Base-by-base conservation (phyloP, 2,329 filamentous ascomycete species). In the Myotisia sp. region DNA sequence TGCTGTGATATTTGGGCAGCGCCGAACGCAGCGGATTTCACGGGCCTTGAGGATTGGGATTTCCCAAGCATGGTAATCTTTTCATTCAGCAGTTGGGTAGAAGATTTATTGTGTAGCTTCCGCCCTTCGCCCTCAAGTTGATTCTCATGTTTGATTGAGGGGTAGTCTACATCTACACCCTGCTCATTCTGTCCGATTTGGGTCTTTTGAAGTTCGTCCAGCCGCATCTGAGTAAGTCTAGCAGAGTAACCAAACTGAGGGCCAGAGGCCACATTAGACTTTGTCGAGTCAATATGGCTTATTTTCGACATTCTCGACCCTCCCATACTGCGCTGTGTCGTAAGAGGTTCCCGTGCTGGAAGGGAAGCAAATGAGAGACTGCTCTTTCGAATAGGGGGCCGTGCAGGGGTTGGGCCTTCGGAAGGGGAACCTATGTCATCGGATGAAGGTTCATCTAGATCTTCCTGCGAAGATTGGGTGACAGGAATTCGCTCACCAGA, bases 361-460 rank as follows among this genome's bases (percentile, higher is more conserved):
- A 98, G 66, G 12, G 90, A 84, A 23, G 90, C 84, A 59, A 98
- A 95, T 39, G 81, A 92, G 40, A 98, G 68, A 53, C 87, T 95
- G 58, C 86, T 93, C 65, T 95, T 95, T 40, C 87, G 77, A 44
- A 92, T 71, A 19, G 82, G 65, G 2, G 79, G 79, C 44, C 82
- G 49, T 33, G 59, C 60, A 5, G 63, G 63, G 10, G 60, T 64
- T 19, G 61, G 64, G 5, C 50, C 55, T 38, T 64, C 61, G 2
- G 63, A 67, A 12, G 63, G 60, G 12, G 62, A 64, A 26, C 56
- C 61, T 18, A 64, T 59, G 32, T 64, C 62, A 38, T 65, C 62
- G 30, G 63, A 46, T 18, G 46, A 49, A 27, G 50, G 51, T 28
- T 59, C 53, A 12, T 46, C 22, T 6, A 26, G 16, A 16, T 22